Evolutionary conservation across 768 basidiomycete species (phyloP).

Genomic region (Suillus brevipes): DNA sequence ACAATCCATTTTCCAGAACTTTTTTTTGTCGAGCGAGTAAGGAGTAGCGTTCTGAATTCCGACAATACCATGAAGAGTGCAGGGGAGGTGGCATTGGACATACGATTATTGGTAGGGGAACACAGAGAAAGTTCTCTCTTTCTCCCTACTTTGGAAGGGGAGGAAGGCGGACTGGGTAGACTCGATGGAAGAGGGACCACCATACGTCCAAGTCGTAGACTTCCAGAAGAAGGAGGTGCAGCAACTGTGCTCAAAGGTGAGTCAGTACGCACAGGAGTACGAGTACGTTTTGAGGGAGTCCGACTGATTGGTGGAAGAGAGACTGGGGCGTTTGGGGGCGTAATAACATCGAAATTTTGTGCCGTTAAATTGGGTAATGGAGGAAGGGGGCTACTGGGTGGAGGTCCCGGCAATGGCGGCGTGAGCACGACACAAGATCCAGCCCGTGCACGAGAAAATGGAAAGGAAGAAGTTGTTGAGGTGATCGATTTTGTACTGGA

Average conservation of each 20-base stretch:
- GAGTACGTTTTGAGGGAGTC: constrained; percentile 27
- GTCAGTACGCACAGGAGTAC: constrained; percentile 14
- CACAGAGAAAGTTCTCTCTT: constrained; percentile 4
- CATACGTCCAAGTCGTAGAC: constrained; percentile 28
- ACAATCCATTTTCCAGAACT: no score
- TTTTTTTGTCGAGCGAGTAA: no score
- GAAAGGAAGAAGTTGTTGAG: constrained; percentile 14
- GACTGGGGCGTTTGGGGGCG: background rate
- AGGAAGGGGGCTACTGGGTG: constrained; percentile 31
- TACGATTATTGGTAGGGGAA: constrained; percentile 11
- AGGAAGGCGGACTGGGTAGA: constrained; percentile 33
- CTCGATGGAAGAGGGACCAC: constrained; percentile 9
- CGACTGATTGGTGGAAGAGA: constrained; percentile 5
- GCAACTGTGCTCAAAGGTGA: background rate
- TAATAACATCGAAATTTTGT: background rate
- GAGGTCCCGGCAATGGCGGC: constrained; percentile 28
- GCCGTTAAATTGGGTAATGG: constrained; percentile 19
- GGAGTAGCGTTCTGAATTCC: no score
- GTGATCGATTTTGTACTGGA: constrained; percentile 11
- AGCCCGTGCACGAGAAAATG: constrained; percentile 22
- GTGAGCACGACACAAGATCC: constrained; percentile 27
- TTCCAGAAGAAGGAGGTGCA: constrained; percentile 27
- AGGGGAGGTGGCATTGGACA: background rate
- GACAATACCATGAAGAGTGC: no score
- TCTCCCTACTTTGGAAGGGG: constrained; percentile 23